Conservation (phyloP, 2,329 filamentous ascomycete species). For the Talaromyces sp. region DNA sequence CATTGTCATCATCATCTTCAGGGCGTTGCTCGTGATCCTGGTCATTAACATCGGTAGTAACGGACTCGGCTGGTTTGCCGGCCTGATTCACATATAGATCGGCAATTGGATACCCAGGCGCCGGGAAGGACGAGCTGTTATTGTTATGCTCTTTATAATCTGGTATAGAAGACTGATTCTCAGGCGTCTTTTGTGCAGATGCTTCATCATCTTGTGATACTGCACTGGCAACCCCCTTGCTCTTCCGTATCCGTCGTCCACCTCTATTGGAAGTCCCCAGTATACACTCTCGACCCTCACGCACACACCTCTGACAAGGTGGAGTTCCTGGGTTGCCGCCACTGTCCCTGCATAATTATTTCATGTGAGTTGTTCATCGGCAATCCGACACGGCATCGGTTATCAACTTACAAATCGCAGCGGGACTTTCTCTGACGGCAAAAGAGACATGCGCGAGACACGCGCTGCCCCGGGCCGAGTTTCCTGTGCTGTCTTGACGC, state of each 20-base stretch:
- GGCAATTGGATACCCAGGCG: constrained; percentile 34
- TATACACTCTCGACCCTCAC: constrained; percentile 59
- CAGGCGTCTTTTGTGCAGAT: constrained; percentile 29
- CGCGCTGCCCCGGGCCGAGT: constrained; percentile 40
- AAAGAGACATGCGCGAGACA: constrained; percentile 50
- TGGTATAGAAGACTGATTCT: constrained; percentile 29
- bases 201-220: constrained; percentile 21
- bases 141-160: constrained; percentile 27
- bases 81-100: constrained; percentile 37
- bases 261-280: constrained; percentile 60
- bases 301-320: constrained; percentile 59
- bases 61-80: constrained; percentile 30
- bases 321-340: constrained; percentile 52
- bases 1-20: constrained; percentile 37
- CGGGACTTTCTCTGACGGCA: constrained; percentile 52
- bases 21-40: background rate
- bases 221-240: constrained; percentile 35
- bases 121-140: constrained; percentile 26
- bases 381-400: background rate
- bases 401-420: constrained; percentile 48
- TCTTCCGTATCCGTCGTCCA: constrained; percentile 58
- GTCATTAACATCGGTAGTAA: constrained; percentile 23
- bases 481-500: constrained; percentile 25
- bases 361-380: background rate
- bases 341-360: constrained; percentile 35